These are phyloP conservation scores for Candida chilensis DNA, from an alignment of 805 yeast species.

Conservation along the genomic window DNA sequence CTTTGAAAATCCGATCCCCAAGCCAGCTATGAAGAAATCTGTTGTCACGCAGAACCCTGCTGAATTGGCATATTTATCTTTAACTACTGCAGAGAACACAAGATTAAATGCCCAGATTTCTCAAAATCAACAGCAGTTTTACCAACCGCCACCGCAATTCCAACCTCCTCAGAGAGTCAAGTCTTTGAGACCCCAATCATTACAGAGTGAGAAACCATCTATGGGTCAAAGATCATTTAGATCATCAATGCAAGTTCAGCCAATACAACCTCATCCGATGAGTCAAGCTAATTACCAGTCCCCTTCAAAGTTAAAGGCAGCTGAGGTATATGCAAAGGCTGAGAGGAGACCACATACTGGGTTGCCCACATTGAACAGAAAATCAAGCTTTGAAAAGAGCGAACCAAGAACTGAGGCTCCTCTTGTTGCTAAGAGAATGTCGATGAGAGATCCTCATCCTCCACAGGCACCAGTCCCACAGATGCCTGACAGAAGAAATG, in stretches of 20 bases:
- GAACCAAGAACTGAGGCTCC: conserved; percentile 14
- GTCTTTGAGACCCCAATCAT: conserved; percentile 22
- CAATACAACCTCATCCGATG: conserved; percentile 29
- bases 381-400: conserved; percentile 51
- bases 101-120: conserved; percentile 58
- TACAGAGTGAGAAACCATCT: conserved; percentile 5
- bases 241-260: conserved; percentile 17
- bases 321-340: conserved; percentile 45
- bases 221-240: conserved; percentile 22
- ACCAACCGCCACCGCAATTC: conserved; percentile 4
- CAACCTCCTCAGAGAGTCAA: conserved; percentile 2
- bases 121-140: conserved; percentile 5
- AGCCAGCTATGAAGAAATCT: conserved; percentile 39
- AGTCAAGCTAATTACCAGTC: conserved; percentile 24
- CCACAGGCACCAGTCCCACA: not conserved
- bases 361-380: conserved; percentile 29
- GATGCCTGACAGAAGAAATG: not conserved
- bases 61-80: conserved; percentile 53
- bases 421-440: conserved; percentile 23
- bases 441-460: conserved; percentile 16
- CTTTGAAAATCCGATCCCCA: conserved; percentile 12
- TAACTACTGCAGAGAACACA: conserved; percentile 75
- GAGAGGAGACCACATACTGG: conserved; percentile 25
- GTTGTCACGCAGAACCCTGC: conserved; percentile 28
- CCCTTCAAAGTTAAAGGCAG: conserved; percentile 34